Base-by-base conservation (phyloP, 176 grass and related monocot genomes). In the Phragmites australis region DNA sequence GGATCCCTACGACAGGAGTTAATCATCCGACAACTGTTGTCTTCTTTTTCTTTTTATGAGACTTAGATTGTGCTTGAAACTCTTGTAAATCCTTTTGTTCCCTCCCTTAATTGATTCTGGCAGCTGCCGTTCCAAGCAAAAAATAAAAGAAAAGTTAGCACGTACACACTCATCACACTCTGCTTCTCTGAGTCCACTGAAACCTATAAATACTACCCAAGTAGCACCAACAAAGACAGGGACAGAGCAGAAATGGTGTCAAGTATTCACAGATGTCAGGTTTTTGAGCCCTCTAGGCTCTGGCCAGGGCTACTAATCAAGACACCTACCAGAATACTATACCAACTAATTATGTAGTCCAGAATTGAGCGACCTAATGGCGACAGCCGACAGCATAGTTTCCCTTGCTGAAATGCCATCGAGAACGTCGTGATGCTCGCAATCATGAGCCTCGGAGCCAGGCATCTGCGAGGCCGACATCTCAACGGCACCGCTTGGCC, bases 401-500 rank as follows among this genome's bases (percentile, higher is more conserved):
- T 52, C 64, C 77, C 31, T 68, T 27, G 0, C 77, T 19, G 6
- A 11, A 48, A 80, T 39, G 76, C 21, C 48, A 66, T 26, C 50
- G 41, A 55, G 30, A 63, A 57, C 16, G 75, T 49, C 27, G 25
- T 44, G 61, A 37, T 37, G 37, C 49, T 75, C 23, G 52, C 41
- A 13, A 61, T 72, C 66, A 54, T 54, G 6, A 65, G 15, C 37
- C 41, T 60, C 52, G 63, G 37, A 84, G 18, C 58, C 71, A 75
- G 25, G 61, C 15, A 43, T 29, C n/a, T 34, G 54, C 61, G 83
- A 85, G 40, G 30, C 42, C 57, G 88, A 89, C 72, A 19, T 77
- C 77, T 68, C 64, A 89, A 65, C 82, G 53, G 29, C 78, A 65
- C 51, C 22, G 54, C 48, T 76, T 72, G 56, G 49, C 77, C 56